Percentiles rank a stretch among this genome's conserved stretches.
These are phyloP conservation scores for Vitis amurensis DNA, from an alignment of 164 flowering plant genomes.

Conservation along the genomic window DNA sequence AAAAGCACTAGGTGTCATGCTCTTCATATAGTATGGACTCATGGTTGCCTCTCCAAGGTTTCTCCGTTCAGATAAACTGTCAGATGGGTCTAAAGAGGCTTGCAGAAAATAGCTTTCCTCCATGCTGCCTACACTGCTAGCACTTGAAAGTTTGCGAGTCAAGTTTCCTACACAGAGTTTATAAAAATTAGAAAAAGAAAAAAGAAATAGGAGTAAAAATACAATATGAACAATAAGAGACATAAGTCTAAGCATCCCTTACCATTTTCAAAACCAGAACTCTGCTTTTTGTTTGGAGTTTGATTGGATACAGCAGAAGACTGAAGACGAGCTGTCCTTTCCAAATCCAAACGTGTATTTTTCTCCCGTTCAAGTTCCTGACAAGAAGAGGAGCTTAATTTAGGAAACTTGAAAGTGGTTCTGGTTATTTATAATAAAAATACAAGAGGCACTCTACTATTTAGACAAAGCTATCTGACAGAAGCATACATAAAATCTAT, in stretches of 20 bases:
- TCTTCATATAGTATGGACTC: too few relatives aligned
- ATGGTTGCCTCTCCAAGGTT: too few relatives aligned
- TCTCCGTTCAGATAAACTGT: too few relatives aligned
- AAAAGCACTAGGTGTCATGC: too few relatives aligned
- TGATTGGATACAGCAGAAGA: constrained; percentile 53
- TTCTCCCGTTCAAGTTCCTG: constrained; percentile 91
- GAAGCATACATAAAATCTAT: neutral
- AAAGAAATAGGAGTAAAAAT: neutral
- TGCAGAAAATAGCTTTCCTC: constrained; percentile 86
- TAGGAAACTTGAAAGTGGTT: neutral
- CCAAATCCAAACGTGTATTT: constrained; percentile 72
- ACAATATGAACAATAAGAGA: neutral
- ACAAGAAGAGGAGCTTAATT: neutral
- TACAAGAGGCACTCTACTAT: neutral
- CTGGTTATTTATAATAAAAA: neutral
- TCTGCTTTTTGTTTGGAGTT: constrained; percentile 45
- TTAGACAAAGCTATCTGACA: neutral
- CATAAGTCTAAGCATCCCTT: neutral
- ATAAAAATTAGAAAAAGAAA: constrained; percentile 3
- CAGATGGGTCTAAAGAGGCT: too few relatives aligned
- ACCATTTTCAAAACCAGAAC: constrained; percentile 75
- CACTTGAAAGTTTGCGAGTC: constrained; percentile 72
- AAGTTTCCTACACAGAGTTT: constrained; percentile 48
- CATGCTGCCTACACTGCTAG: constrained; percentile 88
- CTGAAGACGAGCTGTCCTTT: constrained; percentile 54